Base-by-base conservation (phyloP, 305 asterid genomes). In the Fraxinus baroniana region DNA sequence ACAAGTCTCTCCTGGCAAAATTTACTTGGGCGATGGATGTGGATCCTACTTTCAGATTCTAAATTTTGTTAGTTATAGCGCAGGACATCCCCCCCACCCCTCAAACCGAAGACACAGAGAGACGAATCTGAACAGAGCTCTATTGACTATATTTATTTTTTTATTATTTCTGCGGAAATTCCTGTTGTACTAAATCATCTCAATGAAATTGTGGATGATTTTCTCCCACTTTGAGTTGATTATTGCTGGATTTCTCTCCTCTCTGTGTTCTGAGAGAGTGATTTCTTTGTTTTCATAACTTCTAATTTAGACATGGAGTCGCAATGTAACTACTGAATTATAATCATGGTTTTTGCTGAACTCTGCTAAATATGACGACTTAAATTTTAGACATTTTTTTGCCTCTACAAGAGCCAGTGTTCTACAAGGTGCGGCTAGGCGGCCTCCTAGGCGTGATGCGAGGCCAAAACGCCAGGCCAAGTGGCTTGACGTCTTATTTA, bases 1-100 rank as follows among this genome's bases (percentile, higher is more conserved):
- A 92, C 93, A 96, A 92, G 93, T 93, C 99, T 84, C 95, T 96
- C 49, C 90, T 93, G 86, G 98, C 93, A 22, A 96, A 96, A 83
- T 96, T 96, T 85, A 82, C 98, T 3, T 96, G 99, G 99, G 94
- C 99, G 79, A 96, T 96, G 99, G 98, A 96, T 79, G 97, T 94
- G 2, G 98, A 94, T 78, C 99, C 99, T 8, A 39, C 74, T 84
- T 96, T 94, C 93, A 91, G 97, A 86, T 96, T 96, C 87, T 95
- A 60, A 86, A 49, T 12, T 75, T 71, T 79, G 74, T 76, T 84
- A 81, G 78, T 73, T 15, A 46, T 83, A 81, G 87, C 83, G 57
- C 78, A 74, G 78, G 68, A 81, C 68, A 76, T 20, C 30, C 70
- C 70, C 28, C 12, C 39, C 17, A 20, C 83, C 55, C 78, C 36